These are phyloP conservation scores for Dipodascus albidus DNA, from an alignment of 805 yeast species.

Conservation along the genomic window DNA sequence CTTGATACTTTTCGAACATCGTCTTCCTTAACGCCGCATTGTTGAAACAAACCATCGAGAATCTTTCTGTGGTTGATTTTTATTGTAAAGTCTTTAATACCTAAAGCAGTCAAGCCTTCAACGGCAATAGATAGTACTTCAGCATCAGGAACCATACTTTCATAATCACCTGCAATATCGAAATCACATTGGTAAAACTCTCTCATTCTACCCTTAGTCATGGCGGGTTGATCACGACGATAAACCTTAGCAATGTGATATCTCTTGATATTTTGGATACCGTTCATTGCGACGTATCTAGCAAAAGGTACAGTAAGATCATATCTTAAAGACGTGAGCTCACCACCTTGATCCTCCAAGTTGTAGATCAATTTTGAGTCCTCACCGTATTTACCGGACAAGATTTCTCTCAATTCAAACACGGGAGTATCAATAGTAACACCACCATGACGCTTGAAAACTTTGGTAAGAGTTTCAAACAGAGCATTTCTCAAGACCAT, in stretches of 20 bases:
- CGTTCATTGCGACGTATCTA: conserved; percentile 92
- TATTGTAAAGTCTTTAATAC: conserved; percentile 80
- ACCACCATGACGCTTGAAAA: conserved; percentile 95
- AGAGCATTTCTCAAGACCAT: conserved; percentile 90
- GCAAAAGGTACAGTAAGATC: conserved; percentile 99
- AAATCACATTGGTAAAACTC: conserved; percentile 98
- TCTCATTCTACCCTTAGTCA: conserved; percentile 99
- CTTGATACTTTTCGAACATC: conserved; percentile 89
- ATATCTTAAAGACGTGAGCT: conserved; percentile 85
- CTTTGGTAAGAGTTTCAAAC: conserved; percentile 54
- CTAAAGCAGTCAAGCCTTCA: conserved; percentile 75
- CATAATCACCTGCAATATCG: conserved; percentile 90
- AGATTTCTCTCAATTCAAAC: conserved; percentile 87
- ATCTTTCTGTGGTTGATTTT: conserved; percentile 93
- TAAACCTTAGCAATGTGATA: conserved; percentile 97
- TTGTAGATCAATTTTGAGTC: conserved; percentile 94
- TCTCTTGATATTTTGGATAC: conserved; percentile 78
- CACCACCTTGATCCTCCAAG: conserved; percentile 98
- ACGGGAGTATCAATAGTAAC: conserved; percentile 98
- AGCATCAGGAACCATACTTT: conserved; percentile 92
- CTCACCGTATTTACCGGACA: conserved; percentile 97
- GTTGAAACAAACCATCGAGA: conserved; percentile 89
- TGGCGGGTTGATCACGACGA: conserved; percentile 99
- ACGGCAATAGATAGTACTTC: conserved; percentile 73
- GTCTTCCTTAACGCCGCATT: conserved; percentile 88